Evolutionary conservation across 2,329 filamentous ascomycete genomes (phyloP), one percentile per base, ranked within the genome.

Genomic region (Neonectria punicea): DNA sequence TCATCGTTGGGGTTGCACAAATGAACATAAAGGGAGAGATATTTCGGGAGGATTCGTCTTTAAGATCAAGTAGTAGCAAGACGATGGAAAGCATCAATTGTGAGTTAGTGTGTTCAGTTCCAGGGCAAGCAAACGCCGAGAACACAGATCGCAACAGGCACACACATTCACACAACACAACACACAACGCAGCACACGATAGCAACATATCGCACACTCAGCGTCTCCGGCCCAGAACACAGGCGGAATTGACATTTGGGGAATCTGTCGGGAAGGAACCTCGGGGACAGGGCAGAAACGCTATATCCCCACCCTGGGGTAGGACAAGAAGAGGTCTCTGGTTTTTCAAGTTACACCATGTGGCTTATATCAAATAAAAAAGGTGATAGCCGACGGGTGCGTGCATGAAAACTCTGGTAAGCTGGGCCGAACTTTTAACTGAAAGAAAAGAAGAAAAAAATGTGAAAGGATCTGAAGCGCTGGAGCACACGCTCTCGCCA

Each of bases 181-280:
- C n/a, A 44, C 32, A 36, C 11, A 11, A 36, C 34, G 5, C 44
- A 25, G 20, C 44, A 30, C 44, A 25, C 22, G 16, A 25, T 22
- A n/a, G 6, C 44, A n/a, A 49, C 44, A 25, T 5, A 14, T 14
- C 11, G 25, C 11, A 46, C 20, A 13, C 5, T 49, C 20, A 16
- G 28, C 44, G 1, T 25, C 22, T n/a, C 8, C 39, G 18, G 3
- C n/a, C 18, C 8, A 43, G n/a, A 4, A 13, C 5, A 20, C 22
- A 11, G 22, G 43, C 11, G 20, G 54, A 25, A 25, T 34, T n/a
- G 30, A n/a, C 32, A 36, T 57, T 57, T 49, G 58, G 66, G 58
- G 62, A 57, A 64, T 70, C 67, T 64, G 65, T 59, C 69, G 67
- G 69, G 50, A 68, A 64, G 41, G 25, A 34, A 47, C 69, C 28